Conservation (phyloP, 2,329 filamentous ascomycete species). For the Fusarium albidum region DNA sequence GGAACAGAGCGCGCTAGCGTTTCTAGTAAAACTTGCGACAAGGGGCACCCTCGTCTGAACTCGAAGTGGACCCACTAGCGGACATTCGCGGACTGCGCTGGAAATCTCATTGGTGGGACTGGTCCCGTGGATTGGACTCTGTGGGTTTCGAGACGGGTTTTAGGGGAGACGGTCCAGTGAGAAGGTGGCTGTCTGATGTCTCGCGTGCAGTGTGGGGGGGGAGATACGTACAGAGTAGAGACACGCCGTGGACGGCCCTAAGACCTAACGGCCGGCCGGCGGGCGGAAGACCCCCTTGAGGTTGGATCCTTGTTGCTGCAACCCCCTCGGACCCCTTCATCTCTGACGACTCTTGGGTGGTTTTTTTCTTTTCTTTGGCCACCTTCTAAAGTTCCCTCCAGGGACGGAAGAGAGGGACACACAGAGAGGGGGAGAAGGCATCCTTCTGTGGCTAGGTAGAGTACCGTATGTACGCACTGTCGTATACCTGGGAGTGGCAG, state of each 20-base stretch:
- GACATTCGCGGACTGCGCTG: background rate
- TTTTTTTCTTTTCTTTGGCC: background rate
- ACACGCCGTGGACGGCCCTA: background rate
- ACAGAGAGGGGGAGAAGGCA: no score
- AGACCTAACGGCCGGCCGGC: constrained; percentile 13
- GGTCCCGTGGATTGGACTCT: constrained; percentile 7
- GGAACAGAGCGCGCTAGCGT: constrained; percentile 46
- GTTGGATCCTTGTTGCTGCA: constrained; percentile 14
- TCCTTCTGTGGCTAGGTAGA: constrained; percentile 5
- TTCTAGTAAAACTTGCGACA: constrained; percentile 41
- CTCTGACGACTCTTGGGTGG: constrained; percentile 15
- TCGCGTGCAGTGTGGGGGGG: constrained; percentile 19
- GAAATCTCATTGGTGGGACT: constrained; percentile 26
- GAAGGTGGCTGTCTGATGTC: constrained; percentile 19
- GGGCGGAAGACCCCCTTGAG: constrained; percentile 22
- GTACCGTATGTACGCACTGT: background rate
- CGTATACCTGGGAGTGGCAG: background rate
- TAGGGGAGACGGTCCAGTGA: constrained; percentile 23
- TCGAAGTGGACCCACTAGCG: constrained; percentile 8
- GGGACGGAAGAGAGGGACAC: background rate
- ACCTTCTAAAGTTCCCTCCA: background rate
- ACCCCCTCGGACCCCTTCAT: constrained; percentile 27
- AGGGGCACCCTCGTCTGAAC: constrained; percentile 8
- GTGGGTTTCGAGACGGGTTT: constrained; percentile 31
- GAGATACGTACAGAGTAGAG: constrained; percentile 2